Evolutionary conservation across 345 rosid species (phyloP).

Genomic region (Eutrema heterophyllum): DNA sequence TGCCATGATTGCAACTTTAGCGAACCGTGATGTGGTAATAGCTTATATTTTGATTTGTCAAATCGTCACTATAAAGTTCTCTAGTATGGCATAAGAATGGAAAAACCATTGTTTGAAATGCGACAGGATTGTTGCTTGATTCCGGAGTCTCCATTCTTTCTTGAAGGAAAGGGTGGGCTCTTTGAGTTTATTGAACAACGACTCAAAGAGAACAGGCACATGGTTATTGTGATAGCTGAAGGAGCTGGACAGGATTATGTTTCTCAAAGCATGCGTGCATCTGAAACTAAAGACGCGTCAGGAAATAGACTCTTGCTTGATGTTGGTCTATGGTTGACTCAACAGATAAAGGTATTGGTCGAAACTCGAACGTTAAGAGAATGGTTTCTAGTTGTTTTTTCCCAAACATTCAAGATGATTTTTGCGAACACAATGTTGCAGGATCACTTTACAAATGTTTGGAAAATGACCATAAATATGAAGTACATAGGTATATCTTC

Average conservation of each 20-base stretch:
- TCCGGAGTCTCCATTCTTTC: slow-evolving; percentile 91
- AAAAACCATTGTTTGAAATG: slow-evolving; percentile 21
- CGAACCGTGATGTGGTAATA: slow-evolving; percentile 93
- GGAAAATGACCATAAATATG: slow-evolving; percentile 68
- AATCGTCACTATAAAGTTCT: not conserved
- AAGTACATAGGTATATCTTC: slow-evolving; percentile 74
- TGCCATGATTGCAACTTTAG: slow-evolving; percentile 88
- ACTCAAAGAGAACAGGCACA: slow-evolving; percentile 76
- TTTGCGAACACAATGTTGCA: slow-evolving; percentile 27
- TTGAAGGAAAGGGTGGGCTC: slow-evolving; percentile 89
- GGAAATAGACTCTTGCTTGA: slow-evolving; percentile 91
- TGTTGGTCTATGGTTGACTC: slow-evolving; percentile 86
- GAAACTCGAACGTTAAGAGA: not conserved
- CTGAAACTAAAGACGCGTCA: slow-evolving; percentile 68
- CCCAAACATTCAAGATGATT: not conserved
- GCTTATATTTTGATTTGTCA: not conserved
- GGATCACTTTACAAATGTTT: slow-evolving; percentile 70
- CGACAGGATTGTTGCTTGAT: slow-evolving; percentile 95
- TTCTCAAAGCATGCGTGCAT: slow-evolving; percentile 48
- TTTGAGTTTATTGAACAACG: slow-evolving; percentile 72
- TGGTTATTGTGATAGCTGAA: slow-evolving; percentile 89
- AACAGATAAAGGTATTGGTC: slow-evolving; percentile 65
- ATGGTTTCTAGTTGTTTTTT: not conserved
- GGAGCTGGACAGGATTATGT: slow-evolving; percentile 92
- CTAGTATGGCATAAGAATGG: not conserved